Conservation (phyloP, 2,329 filamentous ascomycete genomes). For the Ceratocystis albifundus region DNA sequence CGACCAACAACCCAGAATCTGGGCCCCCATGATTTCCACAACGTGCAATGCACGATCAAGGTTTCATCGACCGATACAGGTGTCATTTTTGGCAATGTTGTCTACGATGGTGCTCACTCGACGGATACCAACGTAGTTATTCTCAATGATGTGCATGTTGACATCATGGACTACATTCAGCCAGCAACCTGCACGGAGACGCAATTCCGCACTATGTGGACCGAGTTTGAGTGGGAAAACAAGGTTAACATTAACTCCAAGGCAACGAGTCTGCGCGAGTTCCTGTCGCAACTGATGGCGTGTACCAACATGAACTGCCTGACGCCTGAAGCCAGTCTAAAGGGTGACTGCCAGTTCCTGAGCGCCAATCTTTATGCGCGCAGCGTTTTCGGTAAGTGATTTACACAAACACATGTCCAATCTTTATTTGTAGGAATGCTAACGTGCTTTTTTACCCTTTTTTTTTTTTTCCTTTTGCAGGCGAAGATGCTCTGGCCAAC, state of each 20-base stretch:
- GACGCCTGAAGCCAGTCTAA: conserved; percentile 88
- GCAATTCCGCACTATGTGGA: conserved; percentile 99
- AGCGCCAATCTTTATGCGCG: conserved; percentile 93
- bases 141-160: conserved; percentile 92
- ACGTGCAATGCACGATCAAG: conserved; percentile 97
- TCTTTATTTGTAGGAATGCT: too few species aligned
- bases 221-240: conserved; percentile 99
- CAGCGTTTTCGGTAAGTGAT: conserved; percentile 86
- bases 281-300: conserved; percentile 89
- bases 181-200: conserved; percentile 94
- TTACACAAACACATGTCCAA: too few species aligned
- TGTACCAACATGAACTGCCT: conserved; percentile 98
- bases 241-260: conserved; percentile 99
- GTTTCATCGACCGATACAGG: conserved; percentile 96
- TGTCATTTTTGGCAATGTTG: conserved; percentile 96
- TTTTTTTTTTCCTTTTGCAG: conserved; percentile 36
- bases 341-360: conserved; percentile 95
- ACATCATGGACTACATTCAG: conserved; percentile 99
- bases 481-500: conserved; percentile 95
- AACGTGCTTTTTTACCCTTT: neutral
- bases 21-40: conserved; percentile 90
- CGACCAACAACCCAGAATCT: conserved; percentile 92
- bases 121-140: conserved; percentile 96
- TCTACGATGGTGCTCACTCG: conserved; percentile 87
- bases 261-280: conserved; percentile 79